These are phyloP conservation scores for Lactarius evosmus DNA, from an alignment of 768 basidiomycete genomes.

Conservation along the genomic window DNA sequence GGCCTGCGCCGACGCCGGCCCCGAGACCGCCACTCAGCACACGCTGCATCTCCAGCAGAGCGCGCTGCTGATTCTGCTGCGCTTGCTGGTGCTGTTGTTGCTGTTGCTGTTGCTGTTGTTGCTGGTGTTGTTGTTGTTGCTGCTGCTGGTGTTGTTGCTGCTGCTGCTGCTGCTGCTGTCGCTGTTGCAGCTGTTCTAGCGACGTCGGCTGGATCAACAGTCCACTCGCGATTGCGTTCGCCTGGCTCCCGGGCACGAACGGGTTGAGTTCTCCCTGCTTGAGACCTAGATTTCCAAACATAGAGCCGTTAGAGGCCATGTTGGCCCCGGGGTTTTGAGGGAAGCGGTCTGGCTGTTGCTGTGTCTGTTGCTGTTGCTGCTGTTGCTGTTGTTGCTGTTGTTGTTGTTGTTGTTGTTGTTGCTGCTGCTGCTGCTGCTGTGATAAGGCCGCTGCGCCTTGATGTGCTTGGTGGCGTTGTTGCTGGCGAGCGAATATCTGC, in stretches of 20 bases:
- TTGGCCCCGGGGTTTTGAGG: slow-evolving; percentile 11
- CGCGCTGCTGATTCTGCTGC: slow-evolving; percentile 22
- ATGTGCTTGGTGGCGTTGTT: slow-evolving; percentile 5
- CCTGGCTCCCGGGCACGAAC: slow-evolving; percentile 25
- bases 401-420: neutral
- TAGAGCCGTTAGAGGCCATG: slow-evolving; percentile 6
- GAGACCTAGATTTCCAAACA: slow-evolving; percentile 20
- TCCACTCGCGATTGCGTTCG: slow-evolving; percentile 22
- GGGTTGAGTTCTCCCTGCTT: slow-evolving; percentile 28
- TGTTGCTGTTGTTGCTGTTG: slow-evolving; percentile 19
- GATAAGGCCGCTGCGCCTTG: slow-evolving; percentile 9
- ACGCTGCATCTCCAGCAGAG: slow-evolving; percentile 17
- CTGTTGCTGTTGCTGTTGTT: slow-evolving; percentile 4
- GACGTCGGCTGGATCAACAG: slow-evolving; percentile 13
- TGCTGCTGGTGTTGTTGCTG: slow-evolving; percentile 16
- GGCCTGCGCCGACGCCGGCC: slow-evolving; percentile 7
- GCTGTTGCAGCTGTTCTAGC: slow-evolving; percentile 12
- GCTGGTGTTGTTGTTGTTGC: slow-evolving; percentile 6
- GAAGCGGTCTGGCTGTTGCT: slow-evolving; percentile 11
- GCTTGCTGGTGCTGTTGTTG: slow-evolving; percentile 17
- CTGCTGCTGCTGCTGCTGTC: slow-evolving; percentile 14
- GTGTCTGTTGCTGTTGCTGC: slow-evolving; percentile 16
- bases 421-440: slow-evolving; percentile 11
- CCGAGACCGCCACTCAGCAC: slow-evolving; percentile 21
- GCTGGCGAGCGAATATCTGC: slow-evolving; percentile 6